A percentile compares a stretch with the other conserved stretches of the same genome.
Evolutionary conservation across 2,329 filamentous ascomycete genomes (phyloP).

Genomic region (Fonsecaea monophora): DNA sequence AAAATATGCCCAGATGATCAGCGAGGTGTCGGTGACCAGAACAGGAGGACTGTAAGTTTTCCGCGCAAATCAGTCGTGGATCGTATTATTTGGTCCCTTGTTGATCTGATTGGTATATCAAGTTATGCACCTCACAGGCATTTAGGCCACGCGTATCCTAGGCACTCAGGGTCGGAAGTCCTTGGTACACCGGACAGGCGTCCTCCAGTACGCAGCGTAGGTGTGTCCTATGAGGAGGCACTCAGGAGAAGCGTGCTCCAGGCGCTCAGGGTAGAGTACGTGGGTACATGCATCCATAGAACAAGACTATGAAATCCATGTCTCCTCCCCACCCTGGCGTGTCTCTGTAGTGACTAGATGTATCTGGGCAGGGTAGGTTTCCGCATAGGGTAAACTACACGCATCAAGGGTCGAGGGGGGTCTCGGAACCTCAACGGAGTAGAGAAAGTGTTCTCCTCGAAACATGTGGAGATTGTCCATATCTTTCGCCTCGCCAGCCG

Average conservation of each 20-base stretch:
- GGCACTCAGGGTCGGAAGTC: too few species aligned
- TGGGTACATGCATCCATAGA: too few species aligned
- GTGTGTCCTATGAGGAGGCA: too few species aligned
- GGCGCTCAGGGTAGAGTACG: too few species aligned
- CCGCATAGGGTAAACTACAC: neutral
- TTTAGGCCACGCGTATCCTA: neutral
- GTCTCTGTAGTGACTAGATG: neutral
- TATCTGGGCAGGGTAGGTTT: slow-evolving; percentile 3
- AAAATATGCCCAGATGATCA: neutral
- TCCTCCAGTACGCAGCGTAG: too few species aligned
- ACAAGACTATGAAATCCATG: too few species aligned
- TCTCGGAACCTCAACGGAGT: neutral
- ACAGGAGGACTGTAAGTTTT: neutral
- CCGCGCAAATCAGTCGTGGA: neutral
- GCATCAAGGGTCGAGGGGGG: neutral
- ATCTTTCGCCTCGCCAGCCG: slow-evolving; percentile 1
- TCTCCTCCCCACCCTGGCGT: too few species aligned
- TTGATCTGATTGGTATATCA: neutral
- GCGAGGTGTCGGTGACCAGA: neutral
- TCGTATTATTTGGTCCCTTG: neutral
- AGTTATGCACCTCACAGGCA: neutral
- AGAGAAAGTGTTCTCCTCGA: neutral
- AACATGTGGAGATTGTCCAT: neutral
- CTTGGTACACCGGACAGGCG: too few species aligned
- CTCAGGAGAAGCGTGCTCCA: too few species aligned